Conservation (phyloP, 148 eudicot genomes). For the Chenopodium album region DNA sequence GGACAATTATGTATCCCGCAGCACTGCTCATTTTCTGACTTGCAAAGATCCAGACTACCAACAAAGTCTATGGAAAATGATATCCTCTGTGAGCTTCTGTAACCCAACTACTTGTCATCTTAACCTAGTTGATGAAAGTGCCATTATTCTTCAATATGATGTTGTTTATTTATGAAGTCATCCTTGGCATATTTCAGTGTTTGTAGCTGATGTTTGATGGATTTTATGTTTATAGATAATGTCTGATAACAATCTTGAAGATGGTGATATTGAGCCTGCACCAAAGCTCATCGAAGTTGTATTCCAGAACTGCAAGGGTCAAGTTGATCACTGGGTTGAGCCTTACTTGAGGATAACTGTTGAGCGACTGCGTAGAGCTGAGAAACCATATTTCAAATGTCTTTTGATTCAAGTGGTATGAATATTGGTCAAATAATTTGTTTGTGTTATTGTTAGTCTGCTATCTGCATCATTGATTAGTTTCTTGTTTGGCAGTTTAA, state of each 20-base stretch:
- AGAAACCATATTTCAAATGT: slow-evolving; percentile 73
- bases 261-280: slow-evolving; percentile 96
- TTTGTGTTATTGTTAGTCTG: background rate
- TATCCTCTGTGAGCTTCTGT: slow-evolving; percentile 65
- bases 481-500: background rate
- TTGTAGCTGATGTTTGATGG: slow-evolving; percentile 1
- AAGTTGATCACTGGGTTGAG: slow-evolving; percentile 96
- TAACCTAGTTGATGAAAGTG: background rate
- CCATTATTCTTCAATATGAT: background rate
- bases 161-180: background rate
- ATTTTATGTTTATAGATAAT: slow-evolving; percentile 49
- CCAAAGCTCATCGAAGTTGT: slow-evolving; percentile 96
- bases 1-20: slow-evolving; percentile 91
- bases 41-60: slow-evolving; percentile 98
- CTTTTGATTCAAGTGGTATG: slow-evolving; percentile 94
- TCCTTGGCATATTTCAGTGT: background rate
- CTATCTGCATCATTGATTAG: background rate
- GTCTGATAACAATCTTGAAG: slow-evolving; percentile 91
- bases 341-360: slow-evolving; percentile 76
- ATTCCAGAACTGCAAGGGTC: slow-evolving; percentile 89
- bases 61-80: slow-evolving; percentile 92
- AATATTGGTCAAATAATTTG: background rate
- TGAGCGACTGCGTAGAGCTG: slow-evolving; percentile 76
- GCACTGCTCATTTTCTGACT: slow-evolving; percentile 76
- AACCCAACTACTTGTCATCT: background rate